These are phyloP conservation scores for Gelatoporia subvermispora DNA, from an alignment of 768 basidiomycete genomes.

Conservation along the genomic window DNA sequence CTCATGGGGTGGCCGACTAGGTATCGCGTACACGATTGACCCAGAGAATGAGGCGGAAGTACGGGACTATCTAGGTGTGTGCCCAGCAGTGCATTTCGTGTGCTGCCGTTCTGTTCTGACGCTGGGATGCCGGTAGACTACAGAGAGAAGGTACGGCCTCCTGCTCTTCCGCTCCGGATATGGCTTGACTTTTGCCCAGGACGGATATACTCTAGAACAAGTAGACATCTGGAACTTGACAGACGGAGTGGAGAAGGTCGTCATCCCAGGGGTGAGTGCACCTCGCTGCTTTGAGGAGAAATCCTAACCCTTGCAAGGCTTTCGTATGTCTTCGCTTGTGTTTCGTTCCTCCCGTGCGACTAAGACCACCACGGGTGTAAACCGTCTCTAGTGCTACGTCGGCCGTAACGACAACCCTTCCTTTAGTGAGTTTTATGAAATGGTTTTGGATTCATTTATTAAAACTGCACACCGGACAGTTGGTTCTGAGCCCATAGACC, in stretches of 20 bases:
- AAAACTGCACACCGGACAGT: conserved; percentile 39
- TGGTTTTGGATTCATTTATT: neutral
- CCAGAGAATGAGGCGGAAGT: conserved; percentile 70
- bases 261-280: conserved; percentile 42
- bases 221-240: conserved; percentile 66
- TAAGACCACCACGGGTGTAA: neutral
- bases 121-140: conserved; percentile 42
- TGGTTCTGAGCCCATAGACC: conserved; percentile 74
- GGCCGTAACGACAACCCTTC: conserved; percentile 85
- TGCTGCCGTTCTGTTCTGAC: neutral
- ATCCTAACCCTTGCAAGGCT: conserved; percentile 33
- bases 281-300: neutral
- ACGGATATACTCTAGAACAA: conserved; percentile 84
- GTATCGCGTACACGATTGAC: conserved; percentile 86
- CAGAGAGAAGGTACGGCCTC: conserved; percentile 65
- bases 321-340: conserved; percentile 34
- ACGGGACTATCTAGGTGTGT: conserved; percentile 74
- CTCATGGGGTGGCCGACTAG: conserved; percentile 30
- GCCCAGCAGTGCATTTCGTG: neutral
- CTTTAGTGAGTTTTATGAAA: conserved; percentile 54
- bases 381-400: conserved; percentile 67
- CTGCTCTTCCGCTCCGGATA: neutral
- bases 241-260: conserved; percentile 46
- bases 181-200: conserved; percentile 37
- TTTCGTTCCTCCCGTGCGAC: neutral